Percentiles rank a stretch among this genome's conserved stretches.
These are phyloP conservation scores for Euphrasia confusa DNA, from an alignment of 257 asterid genomes.

Conservation along the genomic window DNA sequence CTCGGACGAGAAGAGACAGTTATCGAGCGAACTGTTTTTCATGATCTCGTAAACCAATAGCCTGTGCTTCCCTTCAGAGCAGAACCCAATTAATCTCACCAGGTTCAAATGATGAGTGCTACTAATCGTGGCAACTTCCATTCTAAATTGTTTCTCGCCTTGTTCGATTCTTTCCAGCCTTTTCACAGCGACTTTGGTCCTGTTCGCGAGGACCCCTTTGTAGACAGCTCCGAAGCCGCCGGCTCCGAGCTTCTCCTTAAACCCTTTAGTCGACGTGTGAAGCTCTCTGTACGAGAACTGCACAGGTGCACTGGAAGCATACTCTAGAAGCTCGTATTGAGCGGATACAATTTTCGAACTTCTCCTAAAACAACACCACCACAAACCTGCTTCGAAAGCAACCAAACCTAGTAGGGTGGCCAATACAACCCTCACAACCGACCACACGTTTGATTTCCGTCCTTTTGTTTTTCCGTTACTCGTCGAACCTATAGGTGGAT, in stretches of 20 bases:
- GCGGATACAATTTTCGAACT: slow-evolving; percentile 56
- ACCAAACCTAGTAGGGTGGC: slow-evolving; percentile 46
- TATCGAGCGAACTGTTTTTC: slow-evolving; percentile 74
- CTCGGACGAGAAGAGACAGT: slow-evolving; percentile 44
- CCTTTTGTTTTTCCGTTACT: slow-evolving; percentile 24
- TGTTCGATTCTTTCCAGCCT: slow-evolving; percentile 86
- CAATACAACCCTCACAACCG: slow-evolving; percentile 53
- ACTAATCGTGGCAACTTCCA: slow-evolving; percentile 87
- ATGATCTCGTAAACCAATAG: slow-evolving; percentile 70
- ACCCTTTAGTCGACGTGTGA: slow-evolving; percentile 66
- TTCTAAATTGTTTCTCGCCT: slow-evolving; percentile 78
- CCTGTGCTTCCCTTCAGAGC: slow-evolving; percentile 79
- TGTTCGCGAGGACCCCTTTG: slow-evolving; percentile 62
- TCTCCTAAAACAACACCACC: slow-evolving; percentile 70
- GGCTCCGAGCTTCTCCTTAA: slow-evolving; percentile 80
- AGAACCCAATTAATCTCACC: slow-evolving; percentile 77
- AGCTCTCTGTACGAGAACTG: slow-evolving; percentile 63
- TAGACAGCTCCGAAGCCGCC: slow-evolving; percentile 93
- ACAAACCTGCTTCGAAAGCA: slow-evolving; percentile 52
- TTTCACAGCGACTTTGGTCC: slow-evolving; percentile 59
- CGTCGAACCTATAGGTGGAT: slow-evolving; percentile 28
- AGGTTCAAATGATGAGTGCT: slow-evolving; percentile 91
- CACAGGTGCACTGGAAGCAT: slow-evolving; percentile 76
- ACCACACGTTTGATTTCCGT: slow-evolving; percentile 53
- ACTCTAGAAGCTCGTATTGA: slow-evolving; percentile 75